These are phyloP conservation scores for Boletus sp. DNA, from an alignment of 768 basidiomycete species.

Conservation along the genomic window DNA sequence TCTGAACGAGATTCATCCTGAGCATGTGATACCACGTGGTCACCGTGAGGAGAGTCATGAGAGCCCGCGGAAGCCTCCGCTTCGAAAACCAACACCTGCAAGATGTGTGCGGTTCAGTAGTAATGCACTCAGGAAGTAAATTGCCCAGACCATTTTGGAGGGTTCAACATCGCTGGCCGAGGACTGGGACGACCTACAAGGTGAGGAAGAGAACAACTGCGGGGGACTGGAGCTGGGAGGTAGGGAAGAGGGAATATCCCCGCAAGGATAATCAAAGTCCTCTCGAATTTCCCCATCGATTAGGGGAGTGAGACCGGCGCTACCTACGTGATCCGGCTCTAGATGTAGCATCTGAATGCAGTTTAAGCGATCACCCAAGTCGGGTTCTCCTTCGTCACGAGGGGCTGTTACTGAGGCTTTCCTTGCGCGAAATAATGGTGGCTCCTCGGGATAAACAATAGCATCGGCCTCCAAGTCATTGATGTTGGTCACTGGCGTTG, in stretches of 20 bases:
- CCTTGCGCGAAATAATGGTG: background rate
- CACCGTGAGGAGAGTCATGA: background rate
- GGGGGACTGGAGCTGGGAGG: slow-evolving; percentile 50
- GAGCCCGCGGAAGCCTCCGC: background rate
- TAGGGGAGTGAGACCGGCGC: background rate
- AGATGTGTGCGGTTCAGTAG: background rate
- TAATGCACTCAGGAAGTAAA: background rate
- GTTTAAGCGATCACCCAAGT: background rate
- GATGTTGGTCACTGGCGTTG: background rate
- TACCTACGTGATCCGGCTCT: background rate
- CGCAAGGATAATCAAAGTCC: slow-evolving; percentile 2
- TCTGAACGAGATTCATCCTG: slow-evolving; percentile 1
- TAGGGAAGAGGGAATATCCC: slow-evolving; percentile 19
- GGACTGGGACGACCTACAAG: slow-evolving; percentile 35
- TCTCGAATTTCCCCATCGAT: slow-evolving; percentile 5
- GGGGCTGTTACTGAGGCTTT: background rate
- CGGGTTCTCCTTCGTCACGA: background rate
- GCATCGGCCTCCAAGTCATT: background rate
- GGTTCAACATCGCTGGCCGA: slow-evolving; percentile 12
- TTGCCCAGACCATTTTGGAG: slow-evolving; percentile 17
- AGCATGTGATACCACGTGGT: background rate
- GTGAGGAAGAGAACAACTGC: slow-evolving; percentile 43
- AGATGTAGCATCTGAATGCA: background rate
- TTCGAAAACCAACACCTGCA: slow-evolving; percentile 4
- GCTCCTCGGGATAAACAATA: background rate